Percentiles rank a stretch among this genome's conserved stretches.
phyloP scores from a whole-genome alignment of 768 basidiomycete genomes.

The Collybia sp. region DNA sequence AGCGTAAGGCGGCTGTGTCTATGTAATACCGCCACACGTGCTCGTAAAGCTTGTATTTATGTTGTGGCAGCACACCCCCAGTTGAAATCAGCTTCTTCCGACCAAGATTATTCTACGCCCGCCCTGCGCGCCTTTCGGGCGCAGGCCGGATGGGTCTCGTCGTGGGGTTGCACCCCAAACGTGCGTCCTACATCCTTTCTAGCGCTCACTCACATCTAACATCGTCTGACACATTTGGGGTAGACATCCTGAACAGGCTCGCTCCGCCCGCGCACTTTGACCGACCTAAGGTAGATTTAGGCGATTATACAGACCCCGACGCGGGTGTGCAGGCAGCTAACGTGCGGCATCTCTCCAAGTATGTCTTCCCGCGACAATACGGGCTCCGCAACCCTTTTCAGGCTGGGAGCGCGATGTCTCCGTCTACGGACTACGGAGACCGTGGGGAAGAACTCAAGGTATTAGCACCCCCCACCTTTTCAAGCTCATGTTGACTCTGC shows the following conservation, averaged over 20 bases:
- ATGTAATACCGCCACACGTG: not conserved
- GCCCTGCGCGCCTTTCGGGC: constrained; percentile 26
- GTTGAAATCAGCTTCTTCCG: constrained; percentile 51
- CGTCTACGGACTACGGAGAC: constrained; percentile 49
- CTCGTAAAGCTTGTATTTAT: not conserved
- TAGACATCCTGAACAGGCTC: constrained; percentile 67
- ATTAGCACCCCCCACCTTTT: constrained; percentile 3
- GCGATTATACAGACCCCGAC: constrained; percentile 37
- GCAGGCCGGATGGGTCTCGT: constrained; percentile 8
- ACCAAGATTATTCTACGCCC: constrained; percentile 62
- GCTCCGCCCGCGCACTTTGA: constrained; percentile 33
- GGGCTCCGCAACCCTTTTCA: constrained; percentile 58
- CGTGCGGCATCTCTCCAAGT: constrained; percentile 68
- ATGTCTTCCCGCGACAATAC: constrained; percentile 83
- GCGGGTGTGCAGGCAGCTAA: constrained; percentile 40
- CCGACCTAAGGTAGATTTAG: constrained; percentile 19
- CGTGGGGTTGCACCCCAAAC: constrained; percentile 64
- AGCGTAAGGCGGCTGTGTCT: not conserved
- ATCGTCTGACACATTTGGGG: constrained; percentile 1
- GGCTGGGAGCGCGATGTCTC: constrained; percentile 12
- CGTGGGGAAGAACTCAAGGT: constrained; percentile 74
- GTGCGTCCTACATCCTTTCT: constrained; percentile 18
- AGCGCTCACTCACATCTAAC: not conserved
- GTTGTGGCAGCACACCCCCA: constrained; percentile 31
- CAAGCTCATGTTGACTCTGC: not conserved